Evolutionary conservation across 164 flowering plant species (phyloP).

Genomic region (Euptelea pleiosperma): DNA sequence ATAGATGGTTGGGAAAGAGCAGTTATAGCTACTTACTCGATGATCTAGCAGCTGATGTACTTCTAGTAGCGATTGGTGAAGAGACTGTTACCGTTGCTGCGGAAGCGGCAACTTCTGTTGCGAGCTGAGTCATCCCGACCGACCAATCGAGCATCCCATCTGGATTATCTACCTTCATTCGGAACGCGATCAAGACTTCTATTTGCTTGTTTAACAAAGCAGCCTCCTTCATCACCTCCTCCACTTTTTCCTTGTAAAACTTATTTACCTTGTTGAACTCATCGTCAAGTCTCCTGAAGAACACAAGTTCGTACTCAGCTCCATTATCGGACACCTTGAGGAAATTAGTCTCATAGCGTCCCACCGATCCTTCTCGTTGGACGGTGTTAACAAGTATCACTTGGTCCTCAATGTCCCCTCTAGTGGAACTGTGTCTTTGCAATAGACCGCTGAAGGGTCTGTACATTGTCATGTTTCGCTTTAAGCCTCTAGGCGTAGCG

Average conservation of each 20-base stretch:
- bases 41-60: no score
- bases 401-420: conserved; percentile 17
- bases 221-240: conserved; percentile 52
- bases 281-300: conserved; percentile 58
- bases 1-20: conserved; percentile 12
- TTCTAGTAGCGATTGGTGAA: no score
- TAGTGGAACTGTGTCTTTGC: background rate
- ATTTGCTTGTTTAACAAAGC: conserved; percentile 59
- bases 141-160: conserved; percentile 21
- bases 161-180: conserved; percentile 59
- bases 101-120: conserved; percentile 27
- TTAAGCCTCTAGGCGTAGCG: background rate
- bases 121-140: conserved; percentile 27
- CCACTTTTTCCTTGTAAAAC: conserved; percentile 55
- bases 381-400: conserved; percentile 19
- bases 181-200: conserved; percentile 69
- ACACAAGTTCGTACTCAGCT: conserved; percentile 52
- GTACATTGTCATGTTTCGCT: conserved; percentile 24
- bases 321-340: conserved; percentile 49
- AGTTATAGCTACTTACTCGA: no score
- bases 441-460: conserved; percentile 32
- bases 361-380: background rate
- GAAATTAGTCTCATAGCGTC: conserved; percentile 45
- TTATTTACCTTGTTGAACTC: conserved; percentile 63
- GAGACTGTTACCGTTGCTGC: conserved; percentile 22